Base-by-base conservation (phyloP, 75 land plant species). In the Picea sitchensis region DNA sequence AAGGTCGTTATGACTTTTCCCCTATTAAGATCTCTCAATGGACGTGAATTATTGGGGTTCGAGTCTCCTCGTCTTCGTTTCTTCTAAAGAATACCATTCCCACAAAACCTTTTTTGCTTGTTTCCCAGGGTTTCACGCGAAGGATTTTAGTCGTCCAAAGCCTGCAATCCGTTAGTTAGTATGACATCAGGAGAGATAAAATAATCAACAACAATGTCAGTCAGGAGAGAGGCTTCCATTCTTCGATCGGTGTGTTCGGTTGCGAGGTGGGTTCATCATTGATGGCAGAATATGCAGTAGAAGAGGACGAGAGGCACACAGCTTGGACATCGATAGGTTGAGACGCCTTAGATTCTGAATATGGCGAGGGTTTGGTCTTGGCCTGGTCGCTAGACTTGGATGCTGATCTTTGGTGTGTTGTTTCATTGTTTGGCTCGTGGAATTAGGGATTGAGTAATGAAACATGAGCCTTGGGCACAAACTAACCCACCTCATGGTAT, bases 211-310 rank as follows among this genome's bases (percentile, higher is more conserved):
- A 2, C 30, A 62, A 23, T 7, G 64, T 9, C 0, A 20, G 23
- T 59, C 13, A n/a, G 14, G 18, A 54, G 47, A 65, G 77, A 56
- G 78, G 76, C 56, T 63, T 81, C 59, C 74, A 75, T 58, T 61
- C 62, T 56, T 65, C 44, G 20, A 60, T 60, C 15, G 68, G 74
- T 12, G 47, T 76, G 51, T 64, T 84, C 61, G 73, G 83, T 14
- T 77, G 77, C 13, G 41, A 63, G 58, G 81, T 80, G 1, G 51
- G 80, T 8, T 80, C 76, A 6, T 71, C 41, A 0, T 65, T 36
- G 3, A n/a, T 69, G 13, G 86, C 83, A 4, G 83, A 85, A 77
- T 75, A 44, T 54, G 86, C 86, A 14, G 80, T 81, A 3, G 86
- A 65, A 4, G 79, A 84, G 2, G 86, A 81, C 23, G 83, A 84